Evolutionary conservation across 1,284 basidiomycete species (phyloP), one percentile per base, ranked within the genome.

Genomic region (Cutaneotrichosporon sp.): DNA sequence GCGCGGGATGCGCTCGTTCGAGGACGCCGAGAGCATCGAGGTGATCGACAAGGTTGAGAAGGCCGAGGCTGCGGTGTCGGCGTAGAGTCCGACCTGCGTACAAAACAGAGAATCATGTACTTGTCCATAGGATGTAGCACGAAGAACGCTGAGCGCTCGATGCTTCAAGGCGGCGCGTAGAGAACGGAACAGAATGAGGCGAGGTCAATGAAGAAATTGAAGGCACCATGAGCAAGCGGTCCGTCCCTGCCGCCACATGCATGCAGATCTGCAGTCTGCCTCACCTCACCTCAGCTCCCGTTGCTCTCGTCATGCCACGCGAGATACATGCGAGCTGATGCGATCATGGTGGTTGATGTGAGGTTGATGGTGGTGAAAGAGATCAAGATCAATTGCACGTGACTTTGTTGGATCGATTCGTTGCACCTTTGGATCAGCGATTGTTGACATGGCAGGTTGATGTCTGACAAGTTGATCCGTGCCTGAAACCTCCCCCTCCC

Each of bases 1-100:
- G 34, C 83, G 89, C 61, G 93, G 94, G 27, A 93, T 97, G 91
- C 82, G 83, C 61, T 92, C 90, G 76, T 97, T 95, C 74, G 87
- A 90, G 64, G 78, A 79, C 63, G 57, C 64, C 42, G 77, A 79
- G 70, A 71, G 46, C 46, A 24, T 47, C 53, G 59, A 58, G 47
- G 57, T 63, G 9, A 11, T 16, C 11, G 31, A 22, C 51, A 22
- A 14, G 4, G 22, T 20, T 9, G 22, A 24, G 51, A 13, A n/a
- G 20, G 22, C 20, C n/a, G n/a, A 53, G 34, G 33, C 22, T 11
- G n/a, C 51, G 33, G 34, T n/a, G 8, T 25, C 20, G 31, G 13
- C 38, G 16, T 42, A 42, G 38, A n/a, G 16, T 6, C 20, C 42
- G 18, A 6, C n/a, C 42, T n/a, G n/a, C n/a, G n/a, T n/a, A n/a